phyloP scores from a whole-genome alignment of 2,329 filamentous ascomycete species.

The Xylaria sp. region DNA sequence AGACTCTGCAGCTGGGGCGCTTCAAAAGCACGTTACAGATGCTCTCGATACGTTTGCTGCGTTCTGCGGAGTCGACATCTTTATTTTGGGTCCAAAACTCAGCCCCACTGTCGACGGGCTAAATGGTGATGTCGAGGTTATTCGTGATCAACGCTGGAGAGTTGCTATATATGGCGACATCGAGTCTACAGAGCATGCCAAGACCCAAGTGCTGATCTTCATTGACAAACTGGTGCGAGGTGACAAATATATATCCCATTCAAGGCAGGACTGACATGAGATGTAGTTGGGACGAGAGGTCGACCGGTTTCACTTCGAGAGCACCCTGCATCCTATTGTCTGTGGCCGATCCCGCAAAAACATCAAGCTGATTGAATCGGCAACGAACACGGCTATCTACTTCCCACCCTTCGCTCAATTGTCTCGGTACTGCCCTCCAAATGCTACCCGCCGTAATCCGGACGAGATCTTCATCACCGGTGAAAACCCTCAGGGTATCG shows the following conservation, averaged over 20 bases:
- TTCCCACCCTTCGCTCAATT: slow-evolving; percentile 94
- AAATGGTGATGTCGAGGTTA: slow-evolving; percentile 82
- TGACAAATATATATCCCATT: slow-evolving; percentile 18
- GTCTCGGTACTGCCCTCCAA: slow-evolving; percentile 87
- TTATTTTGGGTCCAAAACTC: slow-evolving; percentile 90
- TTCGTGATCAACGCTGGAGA: slow-evolving; percentile 89
- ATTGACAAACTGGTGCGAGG: slow-evolving; percentile 87
- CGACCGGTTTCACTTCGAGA: slow-evolving; percentile 49
- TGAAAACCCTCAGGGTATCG: slow-evolving; percentile 83
- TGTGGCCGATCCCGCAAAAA: slow-evolving; percentile 96
- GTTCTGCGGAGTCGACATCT: slow-evolving; percentile 95
- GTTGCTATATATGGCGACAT: slow-evolving; percentile 96
- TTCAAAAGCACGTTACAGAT: slow-evolving; percentile 81
- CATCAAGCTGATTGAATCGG: slow-evolving; percentile 96
- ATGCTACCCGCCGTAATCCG: slow-evolving; percentile 82
- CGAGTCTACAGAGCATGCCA: slow-evolving; percentile 95
- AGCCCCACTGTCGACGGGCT: slow-evolving; percentile 79
- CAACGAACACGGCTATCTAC: slow-evolving; percentile 96
- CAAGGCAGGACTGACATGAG: slow-evolving; percentile 38
- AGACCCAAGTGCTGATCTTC: slow-evolving; percentile 94
- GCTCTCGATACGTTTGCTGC: slow-evolving; percentile 87
- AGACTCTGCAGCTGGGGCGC: slow-evolving; percentile 72
- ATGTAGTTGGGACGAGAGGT: slow-evolving; percentile 48
- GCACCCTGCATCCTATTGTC: slow-evolving; percentile 84
- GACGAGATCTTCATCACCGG: slow-evolving; percentile 97